Base-by-base conservation (phyloP, 345 rosid genomes). In the Limnanthes douglasii region DNA sequence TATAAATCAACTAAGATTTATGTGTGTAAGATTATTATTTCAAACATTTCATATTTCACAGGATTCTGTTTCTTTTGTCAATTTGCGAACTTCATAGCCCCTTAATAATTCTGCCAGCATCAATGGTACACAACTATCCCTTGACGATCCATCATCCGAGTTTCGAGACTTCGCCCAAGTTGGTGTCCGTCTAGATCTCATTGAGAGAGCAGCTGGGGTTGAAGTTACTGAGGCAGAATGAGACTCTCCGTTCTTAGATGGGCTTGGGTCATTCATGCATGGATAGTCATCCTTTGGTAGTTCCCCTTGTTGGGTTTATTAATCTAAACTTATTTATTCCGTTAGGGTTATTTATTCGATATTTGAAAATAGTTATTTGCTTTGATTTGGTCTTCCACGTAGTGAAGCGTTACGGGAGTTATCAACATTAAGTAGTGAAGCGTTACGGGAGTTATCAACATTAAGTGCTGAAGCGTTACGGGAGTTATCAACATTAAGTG, bases 231-330 rank as follows among this genome's bases (percentile, higher is more conserved):
- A 22, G 43, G 78, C 45, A 40, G 75, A 33, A 5, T 30, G 73
- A 18, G 73, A 54, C 34, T 78, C 62, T 35, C 78, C 80, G 22
- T 78, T 86, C 59, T 75, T 68, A 46, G 73, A 60, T 18, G 75
- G 66, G 64, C 90, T 85, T 4, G 96, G 99, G 21, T 78, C 95
- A 18, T 81, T 85, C 90, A 85, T 64, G 44, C 79, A 85, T 43
- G 95, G 96, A 51, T 54, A 92, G 51, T 92, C 94, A 43, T 71
- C 78, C 69, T 81, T 78, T 2, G 96, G 59, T 32, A 92, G 53
- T 61, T 75, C 94, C 40, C 80, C 71, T 57, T 83, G n/a, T n/a
- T n/a, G n/a, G n/a, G n/a, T n/a, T n/a, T n/a, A n/a, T n/a, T n/a
- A n/a, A n/a, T n/a, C n/a, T n/a, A n/a, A n/a, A n/a, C n/a, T n/a